A percentile compares a stretch with the other conserved stretches of the same genome.
These are phyloP conservation scores for Hamamelis virginiana DNA, from an alignment of 164 flowering plant genomes.

Conservation along the genomic window DNA sequence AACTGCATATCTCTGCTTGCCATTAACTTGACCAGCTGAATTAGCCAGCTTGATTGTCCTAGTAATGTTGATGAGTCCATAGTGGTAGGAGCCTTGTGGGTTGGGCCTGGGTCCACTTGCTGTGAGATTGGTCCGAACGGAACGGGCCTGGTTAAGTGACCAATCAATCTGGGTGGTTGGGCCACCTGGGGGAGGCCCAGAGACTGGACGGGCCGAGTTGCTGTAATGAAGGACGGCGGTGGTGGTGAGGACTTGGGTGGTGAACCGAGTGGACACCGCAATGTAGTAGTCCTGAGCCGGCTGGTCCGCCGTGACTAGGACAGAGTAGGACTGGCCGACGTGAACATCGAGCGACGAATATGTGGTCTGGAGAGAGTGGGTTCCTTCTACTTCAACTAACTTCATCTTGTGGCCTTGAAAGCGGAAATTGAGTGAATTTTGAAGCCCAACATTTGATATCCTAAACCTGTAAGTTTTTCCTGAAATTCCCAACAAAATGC, in stretches of 20 bases:
- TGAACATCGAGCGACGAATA: conserved; percentile 68
- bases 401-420: conserved; percentile 70
- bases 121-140: conserved; percentile 75
- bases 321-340: conserved; percentile 83
- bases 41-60: conserved; percentile 58
- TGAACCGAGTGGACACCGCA: conserved; percentile 65
- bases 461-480: conserved; percentile 86
- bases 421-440: conserved; percentile 60
- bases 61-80: conserved; percentile 52
- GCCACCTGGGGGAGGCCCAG: conserved; percentile 61
- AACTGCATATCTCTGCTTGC: conserved; percentile 72
- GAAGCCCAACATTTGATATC: conserved; percentile 79
- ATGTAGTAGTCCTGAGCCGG: conserved; percentile 62
- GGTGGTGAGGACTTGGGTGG: conserved; percentile 35
- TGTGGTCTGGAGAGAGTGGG: conserved; percentile 62
- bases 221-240: conserved; percentile 62
- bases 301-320: conserved; percentile 73
- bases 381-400: conserved; percentile 85
- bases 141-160: conserved; percentile 76
- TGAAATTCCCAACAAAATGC: conserved; percentile 16
- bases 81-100: conserved; percentile 95
- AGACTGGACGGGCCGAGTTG: conserved; percentile 36
- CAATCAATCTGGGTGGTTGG: conserved; percentile 48
- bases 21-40: conserved; percentile 45
- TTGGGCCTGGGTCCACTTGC: conserved; percentile 93